These are phyloP conservation scores for Populus tomentosa DNA, from an alignment of 441 rosid genomes.

Conservation along the genomic window DNA sequence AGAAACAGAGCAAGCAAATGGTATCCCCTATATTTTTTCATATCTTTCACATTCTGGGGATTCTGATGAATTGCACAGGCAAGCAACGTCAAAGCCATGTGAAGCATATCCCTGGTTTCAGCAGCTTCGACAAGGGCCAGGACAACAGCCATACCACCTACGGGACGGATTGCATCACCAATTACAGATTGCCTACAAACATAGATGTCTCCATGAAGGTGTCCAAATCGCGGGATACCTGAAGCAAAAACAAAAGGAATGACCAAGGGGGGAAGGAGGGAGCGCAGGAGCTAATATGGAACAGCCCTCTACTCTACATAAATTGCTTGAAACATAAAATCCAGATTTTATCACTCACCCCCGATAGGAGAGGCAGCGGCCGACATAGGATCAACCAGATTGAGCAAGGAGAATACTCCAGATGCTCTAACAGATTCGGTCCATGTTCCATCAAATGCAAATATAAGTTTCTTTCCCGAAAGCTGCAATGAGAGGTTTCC, in stretches of 20 bases:
- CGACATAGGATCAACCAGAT: conserved; percentile 98
- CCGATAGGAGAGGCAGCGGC: conserved; percentile 99
- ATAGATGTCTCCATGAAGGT: conserved; percentile 79
- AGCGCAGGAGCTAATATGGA: conserved; percentile 5
- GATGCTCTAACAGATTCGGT: conserved; percentile 79
- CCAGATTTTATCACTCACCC: conserved; percentile 41
- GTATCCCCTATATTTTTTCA: conserved; percentile 97
- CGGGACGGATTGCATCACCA: conserved; percentile 91
- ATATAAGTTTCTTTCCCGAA: conserved; percentile 96
- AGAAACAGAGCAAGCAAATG: conserved; percentile 96
- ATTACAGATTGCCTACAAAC: conserved; percentile 87
- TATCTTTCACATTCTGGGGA: conserved; percentile 95
- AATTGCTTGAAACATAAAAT: background rate
- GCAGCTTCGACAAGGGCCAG: conserved; percentile 97
- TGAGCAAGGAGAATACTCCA: conserved; percentile 83
- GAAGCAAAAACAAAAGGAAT: conserved; percentile 6
- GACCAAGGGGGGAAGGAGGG: background rate
- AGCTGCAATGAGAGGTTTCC: conserved; percentile 86
- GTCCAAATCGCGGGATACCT: conserved; percentile 99
- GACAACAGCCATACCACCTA: conserved; percentile 91
- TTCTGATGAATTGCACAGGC: conserved; percentile 94
- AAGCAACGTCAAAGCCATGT: conserved; percentile 92
- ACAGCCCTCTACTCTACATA: background rate
- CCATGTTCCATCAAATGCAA: conserved; percentile 98
- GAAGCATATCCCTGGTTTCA: conserved; percentile 95